Percentiles rank a stretch among this genome's conserved stretches.
These are phyloP conservation scores for Podaxis sp. DNA, from an alignment of 768 basidiomycete species.

Conservation along the genomic window DNA sequence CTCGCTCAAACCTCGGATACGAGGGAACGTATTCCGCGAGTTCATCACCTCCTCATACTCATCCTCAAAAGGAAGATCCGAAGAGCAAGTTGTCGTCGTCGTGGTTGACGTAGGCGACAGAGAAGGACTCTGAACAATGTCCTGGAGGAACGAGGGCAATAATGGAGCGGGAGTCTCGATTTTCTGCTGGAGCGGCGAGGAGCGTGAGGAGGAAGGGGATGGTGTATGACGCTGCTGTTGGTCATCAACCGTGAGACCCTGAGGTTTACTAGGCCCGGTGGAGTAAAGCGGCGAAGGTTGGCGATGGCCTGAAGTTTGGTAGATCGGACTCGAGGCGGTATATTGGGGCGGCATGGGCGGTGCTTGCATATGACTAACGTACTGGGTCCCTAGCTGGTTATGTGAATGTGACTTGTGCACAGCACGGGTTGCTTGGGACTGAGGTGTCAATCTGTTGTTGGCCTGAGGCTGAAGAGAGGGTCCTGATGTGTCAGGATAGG, in stretches of 20 bases:
- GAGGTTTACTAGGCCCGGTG: conserved; percentile 26
- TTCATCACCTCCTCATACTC: conserved; percentile 46
- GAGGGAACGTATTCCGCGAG: conserved; percentile 27
- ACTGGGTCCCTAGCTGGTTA: conserved; percentile 45
- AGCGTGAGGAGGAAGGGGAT: conserved; percentile 3
- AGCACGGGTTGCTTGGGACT: conserved; percentile 22
- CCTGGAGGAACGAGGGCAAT: conserved; percentile 77
- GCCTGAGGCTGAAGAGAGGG: conserved; percentile 23
- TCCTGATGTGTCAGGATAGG: conserved; percentile 34
- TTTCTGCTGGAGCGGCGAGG: conserved; percentile 18
- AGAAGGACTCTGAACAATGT: conserved; percentile 69
- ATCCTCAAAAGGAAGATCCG: conserved; percentile 65
- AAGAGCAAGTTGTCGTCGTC: conserved; percentile 58
- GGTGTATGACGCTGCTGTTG: conserved; percentile 11
- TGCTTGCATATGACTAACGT: conserved; percentile 22
- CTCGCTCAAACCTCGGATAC: conserved; percentile 27
- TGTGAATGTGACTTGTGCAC: conserved; percentile 57
- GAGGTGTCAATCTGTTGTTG: conserved; percentile 5
- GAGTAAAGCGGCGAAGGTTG: conserved; percentile 39
- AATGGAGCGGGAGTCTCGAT: conserved; percentile 50
- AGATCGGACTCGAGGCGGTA: conserved; percentile 52
- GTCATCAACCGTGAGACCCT: conserved; percentile 18
- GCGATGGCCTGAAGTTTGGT: conserved; percentile 62
- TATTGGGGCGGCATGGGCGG: conserved; percentile 20
- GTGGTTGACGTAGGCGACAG: conserved; percentile 55